phyloP scores from a whole-genome alignment of 1,284 basidiomycete species.

The Malassezia restricta region DNA sequence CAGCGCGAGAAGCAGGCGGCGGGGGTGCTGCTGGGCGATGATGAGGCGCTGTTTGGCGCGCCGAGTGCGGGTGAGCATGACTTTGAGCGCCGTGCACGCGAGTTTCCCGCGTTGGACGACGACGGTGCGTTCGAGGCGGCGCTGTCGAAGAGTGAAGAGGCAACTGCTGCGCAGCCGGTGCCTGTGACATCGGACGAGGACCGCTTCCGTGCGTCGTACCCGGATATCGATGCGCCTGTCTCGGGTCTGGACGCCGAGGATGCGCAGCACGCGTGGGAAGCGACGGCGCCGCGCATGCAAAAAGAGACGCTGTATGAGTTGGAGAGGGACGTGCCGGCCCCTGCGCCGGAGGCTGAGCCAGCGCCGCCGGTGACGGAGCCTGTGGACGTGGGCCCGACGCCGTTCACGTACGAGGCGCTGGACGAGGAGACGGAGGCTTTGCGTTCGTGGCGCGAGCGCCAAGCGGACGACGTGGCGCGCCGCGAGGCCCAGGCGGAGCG shows the following conservation, averaged over 20 bases:
- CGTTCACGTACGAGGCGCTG: slow-evolving; percentile 18
- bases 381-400: not conserved
- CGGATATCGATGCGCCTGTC: slow-evolving; percentile 57
- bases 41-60: slow-evolving; percentile 35
- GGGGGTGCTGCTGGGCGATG: slow-evolving; percentile 31
- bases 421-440: slow-evolving; percentile 35
- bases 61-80: slow-evolving; percentile 21
- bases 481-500: slow-evolving; percentile 65
- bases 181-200: not conserved
- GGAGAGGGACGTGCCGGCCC: not conserved
- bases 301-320: not conserved
- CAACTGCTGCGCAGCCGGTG: not conserved
- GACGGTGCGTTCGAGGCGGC: slow-evolving; percentile 14
- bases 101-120: slow-evolving; percentile 49
- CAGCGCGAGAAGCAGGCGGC: slow-evolving; percentile 39
- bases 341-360: not conserved
- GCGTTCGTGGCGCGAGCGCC: slow-evolving; percentile 67
- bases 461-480: slow-evolving; percentile 71
- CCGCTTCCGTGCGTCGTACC: slow-evolving; percentile 73
- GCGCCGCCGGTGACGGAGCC: not conserved
- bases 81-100: slow-evolving; percentile 52
- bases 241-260: slow-evolving; percentile 4
- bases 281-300: not conserved
- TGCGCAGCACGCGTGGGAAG: not conserved
- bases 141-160: not conserved